Conservation (phyloP, 805 yeast species). For the Zygotorulaspora sp. region DNA sequence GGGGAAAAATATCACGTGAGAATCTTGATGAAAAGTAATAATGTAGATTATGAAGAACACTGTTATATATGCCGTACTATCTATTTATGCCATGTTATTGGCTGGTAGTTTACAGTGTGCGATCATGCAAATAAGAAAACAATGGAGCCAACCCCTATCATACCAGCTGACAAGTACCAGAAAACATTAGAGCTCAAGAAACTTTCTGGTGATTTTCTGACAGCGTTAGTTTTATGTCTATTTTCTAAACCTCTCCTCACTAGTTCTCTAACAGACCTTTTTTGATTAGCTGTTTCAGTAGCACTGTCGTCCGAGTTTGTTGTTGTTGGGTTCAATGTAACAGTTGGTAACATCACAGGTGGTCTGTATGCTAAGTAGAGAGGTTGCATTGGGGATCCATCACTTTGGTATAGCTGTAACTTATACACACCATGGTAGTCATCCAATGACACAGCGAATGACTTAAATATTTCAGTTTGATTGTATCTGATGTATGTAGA, state of each 20-base stretch:
- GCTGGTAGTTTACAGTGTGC: neutral
- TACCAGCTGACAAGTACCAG: slow-evolving; percentile 27
- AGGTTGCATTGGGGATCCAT: slow-evolving; percentile 81
- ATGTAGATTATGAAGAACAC: too few species aligned
- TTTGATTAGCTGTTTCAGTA: slow-evolving; percentile 28
- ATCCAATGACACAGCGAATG: slow-evolving; percentile 60
- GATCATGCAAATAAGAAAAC: slow-evolving; percentile 22
- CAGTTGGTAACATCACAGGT: slow-evolving; percentile 93
- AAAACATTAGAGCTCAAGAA: slow-evolving; percentile 18
- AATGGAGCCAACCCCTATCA: slow-evolving; percentile 30
- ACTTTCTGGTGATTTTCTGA: slow-evolving; percentile 22
- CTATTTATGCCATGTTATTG: neutral
- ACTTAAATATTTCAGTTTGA: slow-evolving; percentile 57
- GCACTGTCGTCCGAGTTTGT: slow-evolving; percentile 36
- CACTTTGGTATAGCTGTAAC: slow-evolving; percentile 68
- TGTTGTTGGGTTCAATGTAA: slow-evolving; percentile 81
- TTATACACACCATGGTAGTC: slow-evolving; percentile 79
- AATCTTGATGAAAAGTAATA: neutral
- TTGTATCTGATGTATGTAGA: slow-evolving; percentile 69
- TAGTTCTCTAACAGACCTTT: slow-evolving; percentile 38
- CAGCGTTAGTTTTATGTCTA: slow-evolving; percentile 72
- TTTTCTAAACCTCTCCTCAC: slow-evolving; percentile 76
- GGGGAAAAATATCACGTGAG: neutral
- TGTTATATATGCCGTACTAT: too few species aligned
- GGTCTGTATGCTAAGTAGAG: slow-evolving; percentile 89